Percentiles rank a stretch among this genome's conserved stretches.
Evolutionary conservation across 2,329 filamentous ascomycete genomes (phyloP).

Genomic region (Pseudogymnoascus pannorum): DNA sequence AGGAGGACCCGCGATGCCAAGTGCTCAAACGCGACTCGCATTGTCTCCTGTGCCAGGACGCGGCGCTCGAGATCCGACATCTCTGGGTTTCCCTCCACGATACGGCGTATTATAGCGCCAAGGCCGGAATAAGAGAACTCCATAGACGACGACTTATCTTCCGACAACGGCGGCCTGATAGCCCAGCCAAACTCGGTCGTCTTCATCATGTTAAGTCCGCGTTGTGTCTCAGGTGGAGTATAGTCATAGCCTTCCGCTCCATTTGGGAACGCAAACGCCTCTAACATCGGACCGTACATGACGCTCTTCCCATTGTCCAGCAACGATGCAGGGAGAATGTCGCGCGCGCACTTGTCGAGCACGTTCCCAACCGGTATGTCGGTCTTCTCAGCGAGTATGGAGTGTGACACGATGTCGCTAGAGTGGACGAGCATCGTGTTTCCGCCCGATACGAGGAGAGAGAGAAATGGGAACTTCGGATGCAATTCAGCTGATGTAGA

Average conservation of each 20-base stretch:
- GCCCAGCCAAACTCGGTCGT: slow-evolving; percentile 53
- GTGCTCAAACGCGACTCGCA: slow-evolving; percentile 83
- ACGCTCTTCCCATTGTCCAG: slow-evolving; percentile 51
- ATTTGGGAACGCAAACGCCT: slow-evolving; percentile 66
- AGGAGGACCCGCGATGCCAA: slow-evolving; percentile 67
- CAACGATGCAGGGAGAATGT: slow-evolving; percentile 58
- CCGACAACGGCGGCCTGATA: slow-evolving; percentile 59
- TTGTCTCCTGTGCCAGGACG: slow-evolving; percentile 62
- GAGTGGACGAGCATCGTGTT: slow-evolving; percentile 84
- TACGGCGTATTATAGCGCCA: slow-evolving; percentile 54
- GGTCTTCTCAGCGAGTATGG: slow-evolving; percentile 62
- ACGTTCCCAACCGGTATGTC: slow-evolving; percentile 87
- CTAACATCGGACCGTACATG: slow-evolving; percentile 75
- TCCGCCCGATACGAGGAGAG: slow-evolving; percentile 82
- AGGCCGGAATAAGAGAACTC: slow-evolving; percentile 71
- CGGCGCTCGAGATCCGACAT: slow-evolving; percentile 55
- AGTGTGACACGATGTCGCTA: slow-evolving; percentile 57
- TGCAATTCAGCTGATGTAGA: slow-evolving; percentile 13
- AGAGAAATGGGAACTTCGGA: slow-evolving; percentile 75
- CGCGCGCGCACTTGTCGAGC: slow-evolving; percentile 78
- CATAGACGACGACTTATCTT: slow-evolving; percentile 40
- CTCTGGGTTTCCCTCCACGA: slow-evolving; percentile 37
- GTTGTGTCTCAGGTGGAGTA: slow-evolving; percentile 45
- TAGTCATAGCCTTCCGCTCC: slow-evolving; percentile 33
- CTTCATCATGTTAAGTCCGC: slow-evolving; percentile 44